Percentiles rank a stretch among this genome's conserved stretches.
Conservation (phyloP, 129 eudicot genomes). For the Smallanthus sonchifolius region DNA sequence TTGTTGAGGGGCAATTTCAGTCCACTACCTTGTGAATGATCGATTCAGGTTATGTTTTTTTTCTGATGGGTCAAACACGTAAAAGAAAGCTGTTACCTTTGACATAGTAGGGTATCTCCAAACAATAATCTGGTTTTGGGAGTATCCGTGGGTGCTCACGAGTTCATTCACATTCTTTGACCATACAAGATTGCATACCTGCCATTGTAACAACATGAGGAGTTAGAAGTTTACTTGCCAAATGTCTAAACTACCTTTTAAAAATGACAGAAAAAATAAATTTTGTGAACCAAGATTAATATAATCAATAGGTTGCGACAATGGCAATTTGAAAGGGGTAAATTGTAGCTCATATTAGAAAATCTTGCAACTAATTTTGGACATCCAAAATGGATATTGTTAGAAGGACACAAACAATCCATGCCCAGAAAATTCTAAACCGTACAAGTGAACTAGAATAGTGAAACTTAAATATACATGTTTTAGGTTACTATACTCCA, state of each 20-base stretch:
- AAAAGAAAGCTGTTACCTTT: conserved; percentile 47
- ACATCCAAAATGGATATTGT: background rate
- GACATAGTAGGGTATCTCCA: conserved; percentile 99
- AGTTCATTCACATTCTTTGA: conserved; percentile 97
- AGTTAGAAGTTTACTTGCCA: conserved; percentile 9
- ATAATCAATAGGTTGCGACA: background rate
- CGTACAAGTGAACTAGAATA: background rate
- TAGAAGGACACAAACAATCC: background rate
- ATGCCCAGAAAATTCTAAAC: background rate
- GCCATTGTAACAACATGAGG: conserved; percentile 14
- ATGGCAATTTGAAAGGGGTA: background rate
- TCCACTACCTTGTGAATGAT: background rate
- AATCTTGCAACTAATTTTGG: background rate
- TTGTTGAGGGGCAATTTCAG: background rate
- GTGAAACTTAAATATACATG: background rate
- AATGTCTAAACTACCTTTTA: conserved; percentile 12
- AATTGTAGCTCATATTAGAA: background rate
- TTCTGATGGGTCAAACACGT: too few relatives aligned
- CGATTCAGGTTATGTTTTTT: too few relatives aligned
- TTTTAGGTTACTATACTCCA: background rate
- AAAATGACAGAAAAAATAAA: background rate
- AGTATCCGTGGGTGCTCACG: conserved; percentile 99
- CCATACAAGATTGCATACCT: conserved; percentile 99
- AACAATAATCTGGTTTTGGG: conserved; percentile 94
- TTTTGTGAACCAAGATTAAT: conserved; percentile 3